Conservation (phyloP, 202 grass and related monocot genomes). For the Brachypodium distachyon region DNA sequence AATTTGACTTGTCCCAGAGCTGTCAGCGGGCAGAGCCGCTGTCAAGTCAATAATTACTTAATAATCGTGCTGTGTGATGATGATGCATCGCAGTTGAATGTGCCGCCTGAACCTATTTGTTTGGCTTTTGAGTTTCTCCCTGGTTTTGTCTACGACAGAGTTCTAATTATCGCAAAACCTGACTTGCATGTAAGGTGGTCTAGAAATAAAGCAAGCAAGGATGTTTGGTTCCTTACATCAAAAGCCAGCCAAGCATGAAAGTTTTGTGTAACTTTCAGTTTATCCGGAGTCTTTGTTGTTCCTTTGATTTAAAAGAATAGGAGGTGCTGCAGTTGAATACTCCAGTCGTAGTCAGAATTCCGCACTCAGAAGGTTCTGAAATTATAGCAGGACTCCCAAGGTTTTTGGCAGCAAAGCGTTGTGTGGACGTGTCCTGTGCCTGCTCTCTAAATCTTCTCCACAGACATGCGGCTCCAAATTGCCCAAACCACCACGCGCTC, state of each 20-base stretch:
- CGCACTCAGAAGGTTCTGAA: neutral
- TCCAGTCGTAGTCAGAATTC: neutral
- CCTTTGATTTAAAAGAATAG: neutral
- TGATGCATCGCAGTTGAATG: neutral
- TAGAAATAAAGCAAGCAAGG: constrained; percentile 4
- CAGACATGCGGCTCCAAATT: constrained; percentile 6
- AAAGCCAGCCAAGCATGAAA: too few species aligned
- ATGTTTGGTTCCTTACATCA: too few species aligned
- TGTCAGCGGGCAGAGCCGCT: constrained; percentile 3
- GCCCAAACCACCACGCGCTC: neutral
- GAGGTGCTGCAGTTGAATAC: neutral
- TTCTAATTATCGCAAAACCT: neutral
- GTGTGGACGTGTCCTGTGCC: constrained; percentile 1
- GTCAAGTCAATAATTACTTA: neutral
- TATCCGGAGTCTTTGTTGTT: too few species aligned
- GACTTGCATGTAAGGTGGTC: neutral
- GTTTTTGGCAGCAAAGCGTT: neutral
- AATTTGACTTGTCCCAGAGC: neutral
- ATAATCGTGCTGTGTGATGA: neutral
- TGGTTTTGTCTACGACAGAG: constrained; percentile 7
- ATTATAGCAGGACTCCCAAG: neutral
- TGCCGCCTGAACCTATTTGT: constrained; percentile 19
- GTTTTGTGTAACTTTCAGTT: too few species aligned
- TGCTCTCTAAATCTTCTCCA: constrained; percentile 10
- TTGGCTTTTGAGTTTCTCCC: constrained; percentile 1